Evolutionary conservation across 768 basidiomycete genomes (phyloP), one percentile per base, ranked within the genome.

Genomic region (Pleurotus eryngii): DNA sequence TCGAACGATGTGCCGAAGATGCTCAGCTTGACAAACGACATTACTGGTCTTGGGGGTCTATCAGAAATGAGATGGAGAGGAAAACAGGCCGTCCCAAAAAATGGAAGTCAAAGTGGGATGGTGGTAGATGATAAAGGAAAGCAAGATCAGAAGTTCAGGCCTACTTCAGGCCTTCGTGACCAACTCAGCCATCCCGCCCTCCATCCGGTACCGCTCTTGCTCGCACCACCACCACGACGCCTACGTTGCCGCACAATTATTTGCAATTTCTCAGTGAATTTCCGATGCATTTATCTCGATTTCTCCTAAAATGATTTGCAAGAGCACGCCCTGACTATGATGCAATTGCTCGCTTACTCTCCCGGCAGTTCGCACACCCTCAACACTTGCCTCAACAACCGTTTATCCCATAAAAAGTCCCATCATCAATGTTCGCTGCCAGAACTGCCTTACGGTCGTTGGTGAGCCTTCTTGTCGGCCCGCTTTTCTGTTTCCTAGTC

Each of bases 1-100:
- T 96, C 94, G 74, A 96, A 95, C 55, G 95, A 97, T 61, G 96
- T 99, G 47, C 95, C 95, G 66, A 98, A 98, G 76, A 98, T 98
- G 75, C 88, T 91, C 67, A 98, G 91, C 77, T 98, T 98, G 68
- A 98, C 95, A 65, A 97, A 97, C 55, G 92, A 94, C 92, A 94
- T 92, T 55, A 18, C 18, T 6, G 15, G 27, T 37, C 26, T 45
- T 45, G 42, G 11, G 42, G 20, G 42, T 45, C 42, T n/a, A n/a
- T 45, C n/a, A 45, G 20, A n/a, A 45, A 45, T 45, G 42, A 45
- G 5, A 17, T 17, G n/a, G 42, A 35, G 30, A 35, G 30, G 30
- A 35, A 35, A 35, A 35, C 30, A 9, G 30, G 30, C 30, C 30
- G 30, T 35, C 11, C 30, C 30, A 35, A 26, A 26, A 48, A 20